Conservation (phyloP, 495 filamentous ascomycete species). For the Apiosordaria backusii region DNA sequence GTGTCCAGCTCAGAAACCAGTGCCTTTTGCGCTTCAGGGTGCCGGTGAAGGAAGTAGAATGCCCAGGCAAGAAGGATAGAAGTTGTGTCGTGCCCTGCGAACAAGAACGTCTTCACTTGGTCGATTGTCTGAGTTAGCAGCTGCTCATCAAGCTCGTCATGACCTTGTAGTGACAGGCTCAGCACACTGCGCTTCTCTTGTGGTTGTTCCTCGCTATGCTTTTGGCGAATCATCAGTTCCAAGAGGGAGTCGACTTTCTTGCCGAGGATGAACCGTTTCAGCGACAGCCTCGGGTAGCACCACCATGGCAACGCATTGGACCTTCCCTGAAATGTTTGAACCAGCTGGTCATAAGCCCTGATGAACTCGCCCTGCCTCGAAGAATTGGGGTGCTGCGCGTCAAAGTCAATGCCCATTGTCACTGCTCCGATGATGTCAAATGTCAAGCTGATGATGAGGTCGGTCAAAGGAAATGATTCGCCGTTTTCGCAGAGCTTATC, state of each 20-base stretch:
- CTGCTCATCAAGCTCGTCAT: constrained; percentile 20
- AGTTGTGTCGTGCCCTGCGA: constrained; percentile 52
- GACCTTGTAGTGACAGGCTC: constrained; percentile 31
- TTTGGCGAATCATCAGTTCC: constrained; percentile 25
- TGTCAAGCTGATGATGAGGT: constrained; percentile 32
- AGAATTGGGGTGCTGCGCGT: constrained; percentile 30
- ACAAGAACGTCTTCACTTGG: constrained; percentile 45
- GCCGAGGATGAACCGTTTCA: constrained; percentile 18
- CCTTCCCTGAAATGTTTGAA: constrained; percentile 20
- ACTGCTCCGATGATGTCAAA: constrained; percentile 43
- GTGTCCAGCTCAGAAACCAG: constrained; percentile 48
- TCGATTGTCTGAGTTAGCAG: constrained; percentile 28
- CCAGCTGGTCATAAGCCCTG: constrained; percentile 26
- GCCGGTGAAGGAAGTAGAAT: constrained; percentile 45
- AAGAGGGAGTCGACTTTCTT: constrained; percentile 22
- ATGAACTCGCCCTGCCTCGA: constrained; percentile 28
- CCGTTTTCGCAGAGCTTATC: constrained; percentile 25
- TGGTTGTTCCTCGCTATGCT: constrained; percentile 19
- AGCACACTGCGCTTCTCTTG: constrained; percentile 30
- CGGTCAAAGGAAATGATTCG: constrained; percentile 28
- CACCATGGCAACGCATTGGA: constrained; percentile 22
- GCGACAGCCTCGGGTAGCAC: constrained; percentile 17
- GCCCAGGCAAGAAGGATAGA: constrained; percentile 38
- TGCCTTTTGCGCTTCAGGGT: constrained; percentile 38
- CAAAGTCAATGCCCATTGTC: constrained; percentile 33